Evolutionary conservation across 2,329 filamentous ascomycete genomes (phyloP).

Genomic region (Pestalotiopsis sp.): DNA sequence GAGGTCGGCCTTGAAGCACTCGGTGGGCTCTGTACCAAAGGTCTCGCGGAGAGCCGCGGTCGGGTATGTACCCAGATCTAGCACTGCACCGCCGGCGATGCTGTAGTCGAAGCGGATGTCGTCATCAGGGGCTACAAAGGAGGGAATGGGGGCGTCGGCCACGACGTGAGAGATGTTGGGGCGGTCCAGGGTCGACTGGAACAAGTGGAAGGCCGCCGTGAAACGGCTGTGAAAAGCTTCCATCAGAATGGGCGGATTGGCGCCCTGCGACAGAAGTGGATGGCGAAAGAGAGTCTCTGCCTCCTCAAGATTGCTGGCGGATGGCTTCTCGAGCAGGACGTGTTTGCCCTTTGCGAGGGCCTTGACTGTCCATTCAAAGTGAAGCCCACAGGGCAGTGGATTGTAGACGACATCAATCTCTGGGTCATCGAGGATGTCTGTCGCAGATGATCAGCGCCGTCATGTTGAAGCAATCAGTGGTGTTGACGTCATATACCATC

Average conservation of each 20-base stretch:
- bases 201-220: slow-evolving; percentile 37
- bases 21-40: slow-evolving; percentile 37
- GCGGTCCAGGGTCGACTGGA: slow-evolving; percentile 31
- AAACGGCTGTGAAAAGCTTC: slow-evolving; percentile 46
- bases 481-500: not conserved
- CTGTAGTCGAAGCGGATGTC: slow-evolving; percentile 34
- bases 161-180: slow-evolving; percentile 28
- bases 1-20: slow-evolving; percentile 7
- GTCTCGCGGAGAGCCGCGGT: slow-evolving; percentile 39
- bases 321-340: slow-evolving; percentile 48
- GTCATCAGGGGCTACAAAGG: slow-evolving; percentile 22
- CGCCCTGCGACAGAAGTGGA: slow-evolving; percentile 24
- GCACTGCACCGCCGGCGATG: slow-evolving; percentile 12
- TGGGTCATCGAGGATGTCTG: slow-evolving; percentile 30
- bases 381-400: slow-evolving; percentile 35
- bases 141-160: slow-evolving; percentile 22
- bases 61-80: slow-evolving; percentile 44
- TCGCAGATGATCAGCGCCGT: not conserved
- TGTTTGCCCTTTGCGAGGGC: slow-evolving; percentile 44
- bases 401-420: slow-evolving; percentile 45
- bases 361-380: slow-evolving; percentile 42
- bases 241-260: slow-evolving; percentile 36
- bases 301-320: slow-evolving; percentile 38
- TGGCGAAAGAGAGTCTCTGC: slow-evolving; percentile 35
- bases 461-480: not conserved